Evolutionary conservation across 2,329 filamentous ascomycete genomes (phyloP), one percentile per base, ranked within the genome.

Genomic region (Curvularia sp.): DNA sequence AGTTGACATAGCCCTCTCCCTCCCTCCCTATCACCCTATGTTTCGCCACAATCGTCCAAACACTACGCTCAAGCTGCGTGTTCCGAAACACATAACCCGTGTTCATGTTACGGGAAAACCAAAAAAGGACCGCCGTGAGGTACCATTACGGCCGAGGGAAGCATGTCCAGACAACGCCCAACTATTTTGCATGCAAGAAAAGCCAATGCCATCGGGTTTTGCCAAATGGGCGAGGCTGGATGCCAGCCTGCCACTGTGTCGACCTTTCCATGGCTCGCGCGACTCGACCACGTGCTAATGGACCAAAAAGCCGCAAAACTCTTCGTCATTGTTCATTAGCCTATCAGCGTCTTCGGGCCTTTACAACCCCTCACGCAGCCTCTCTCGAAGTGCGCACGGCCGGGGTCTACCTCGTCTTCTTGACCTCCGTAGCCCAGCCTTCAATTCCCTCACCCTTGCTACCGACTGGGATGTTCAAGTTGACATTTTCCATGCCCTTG

Each of bases 361-460:
- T 46, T 20, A 6, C 38, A 33, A 20, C 38, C n/a, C 26, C n/a
- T 31, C 30, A 31, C 5, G 28, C 24, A 35, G 24, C 33, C 20
- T 42, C 35, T 30, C 35, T 4, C 24, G 4, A 26, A 53, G 44
- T 10, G 46, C 12, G 41, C 33, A 50, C 20, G 15, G 15, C 22
- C 30, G 31, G 30, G 33, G 15, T 50, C 59, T 75, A 77, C 59
- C 74, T 63, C 48, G 72, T 74, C 83, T 95, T 94, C 70, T 83
- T 83, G 38, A 96, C 85, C 81, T 98, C 94, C 41, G 84, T 88
- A 8, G 92, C 88, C 94, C 94, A 98, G 3, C 94, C 94, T 55
- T 97, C 92, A 72, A 98, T 98, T 0, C 92, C 93, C 57, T 97
- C 94, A 1, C 94, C 94, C 57, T 88, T 88, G 64, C 89, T 92